Conservation (phyloP, 306 rosid genomes). For the Purshia tridentata region DNA sequence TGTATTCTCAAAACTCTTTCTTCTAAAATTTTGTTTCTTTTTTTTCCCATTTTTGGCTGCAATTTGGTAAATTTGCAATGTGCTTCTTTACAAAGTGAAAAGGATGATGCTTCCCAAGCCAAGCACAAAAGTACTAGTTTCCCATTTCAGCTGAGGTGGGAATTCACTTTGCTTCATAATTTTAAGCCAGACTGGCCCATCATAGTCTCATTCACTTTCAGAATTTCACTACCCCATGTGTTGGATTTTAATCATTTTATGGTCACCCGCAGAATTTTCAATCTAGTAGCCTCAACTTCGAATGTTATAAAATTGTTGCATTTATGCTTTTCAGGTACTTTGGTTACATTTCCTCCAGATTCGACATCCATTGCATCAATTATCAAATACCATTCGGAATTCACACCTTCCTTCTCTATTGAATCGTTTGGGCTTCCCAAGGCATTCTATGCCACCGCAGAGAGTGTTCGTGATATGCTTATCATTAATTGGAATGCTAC, state of each 20-base stretch:
- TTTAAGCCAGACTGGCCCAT: background rate
- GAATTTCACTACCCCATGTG: background rate
- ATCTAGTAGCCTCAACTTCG: no score
- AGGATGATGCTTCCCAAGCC: background rate
- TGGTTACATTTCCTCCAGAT: slow-evolving; percentile 43
- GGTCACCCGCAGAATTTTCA: background rate
- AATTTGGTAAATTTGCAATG: slow-evolving; percentile 1
- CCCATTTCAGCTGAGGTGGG: slow-evolving; percentile 2
- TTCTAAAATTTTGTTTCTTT: background rate
- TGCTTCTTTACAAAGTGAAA: slow-evolving; percentile 3
- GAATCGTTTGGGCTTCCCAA: slow-evolving; percentile 63
- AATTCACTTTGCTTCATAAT: background rate
- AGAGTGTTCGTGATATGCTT: slow-evolving; percentile 86
- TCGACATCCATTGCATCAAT: slow-evolving; percentile 71
- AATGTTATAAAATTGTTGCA: slow-evolving; percentile 22
- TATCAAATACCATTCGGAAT: slow-evolving; percentile 89
- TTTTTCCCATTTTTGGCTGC: slow-evolving; percentile 11
- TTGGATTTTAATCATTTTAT: background rate
- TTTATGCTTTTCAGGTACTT: slow-evolving; percentile 42
- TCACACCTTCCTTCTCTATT: slow-evolving; percentile 83
- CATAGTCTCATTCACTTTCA: background rate
- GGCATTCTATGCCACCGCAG: slow-evolving; percentile 84
- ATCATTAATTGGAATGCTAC: slow-evolving; percentile 83
- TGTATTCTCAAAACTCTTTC: background rate
- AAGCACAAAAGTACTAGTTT: background rate